Conservation (phyloP, 2,329 filamentous ascomycete genomes). For the Diplodia mutila region DNA sequence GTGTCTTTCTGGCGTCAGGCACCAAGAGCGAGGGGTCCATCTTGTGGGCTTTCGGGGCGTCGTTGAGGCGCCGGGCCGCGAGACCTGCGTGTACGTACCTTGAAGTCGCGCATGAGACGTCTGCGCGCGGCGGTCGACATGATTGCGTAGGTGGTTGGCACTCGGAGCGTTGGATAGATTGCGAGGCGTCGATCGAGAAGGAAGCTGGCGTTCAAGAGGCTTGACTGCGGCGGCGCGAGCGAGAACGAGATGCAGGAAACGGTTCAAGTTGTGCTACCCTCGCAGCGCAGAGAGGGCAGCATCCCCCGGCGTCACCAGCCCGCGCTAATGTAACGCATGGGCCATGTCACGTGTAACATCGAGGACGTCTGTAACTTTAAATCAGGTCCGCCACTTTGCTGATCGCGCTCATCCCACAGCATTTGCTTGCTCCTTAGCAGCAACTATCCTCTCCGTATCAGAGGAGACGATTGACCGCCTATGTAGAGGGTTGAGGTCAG, state of each 20-base stretch:
- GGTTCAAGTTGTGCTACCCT: slow-evolving; percentile 21
- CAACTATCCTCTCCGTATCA: background rate
- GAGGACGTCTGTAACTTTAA: background rate
- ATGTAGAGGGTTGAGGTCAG: background rate
- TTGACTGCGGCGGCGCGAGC: slow-evolving; percentile 14
- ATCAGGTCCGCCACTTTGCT: background rate
- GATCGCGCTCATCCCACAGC: background rate
- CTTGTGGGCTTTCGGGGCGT: background rate
- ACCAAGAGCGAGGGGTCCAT: background rate
- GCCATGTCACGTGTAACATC: slow-evolving; percentile 6
- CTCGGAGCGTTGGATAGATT: slow-evolving; percentile 22
- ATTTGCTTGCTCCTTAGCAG: background rate
- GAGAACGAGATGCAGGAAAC: slow-evolving; percentile 20
- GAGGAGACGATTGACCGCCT: background rate
- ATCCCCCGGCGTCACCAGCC: slow-evolving; percentile 17
- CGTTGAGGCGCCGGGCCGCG: slow-evolving; percentile 21
- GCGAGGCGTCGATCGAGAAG: slow-evolving; percentile 23
- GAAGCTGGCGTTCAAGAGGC: slow-evolving; percentile 23
- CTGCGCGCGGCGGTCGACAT: slow-evolving; percentile 96
- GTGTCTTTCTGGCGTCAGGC: background rate
- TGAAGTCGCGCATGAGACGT: slow-evolving; percentile 98
- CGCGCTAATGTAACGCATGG: slow-evolving; percentile 7
- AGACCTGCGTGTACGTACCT: slow-evolving; percentile 60
- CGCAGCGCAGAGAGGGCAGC: slow-evolving; percentile 19
- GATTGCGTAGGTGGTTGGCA: slow-evolving; percentile 33